Base-by-base conservation (phyloP, 306 rosid species). In the Rosa multiflora region DNA sequence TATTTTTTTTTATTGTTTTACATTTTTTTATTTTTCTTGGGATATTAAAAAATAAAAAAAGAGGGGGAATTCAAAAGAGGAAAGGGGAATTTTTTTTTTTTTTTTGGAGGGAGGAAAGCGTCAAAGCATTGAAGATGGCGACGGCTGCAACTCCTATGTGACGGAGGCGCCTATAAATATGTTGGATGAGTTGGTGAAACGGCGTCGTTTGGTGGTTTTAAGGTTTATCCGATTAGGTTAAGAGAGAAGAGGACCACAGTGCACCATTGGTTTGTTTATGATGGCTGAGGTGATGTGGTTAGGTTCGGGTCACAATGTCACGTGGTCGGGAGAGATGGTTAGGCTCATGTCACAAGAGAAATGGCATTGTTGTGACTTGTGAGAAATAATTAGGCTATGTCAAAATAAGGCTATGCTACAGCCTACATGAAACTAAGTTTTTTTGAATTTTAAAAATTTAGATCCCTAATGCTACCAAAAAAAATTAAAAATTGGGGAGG, bases 71-170 rank as follows among this genome's bases (percentile, higher is more conserved):
- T 18, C 4, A 37, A 29, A 40, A 51, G 53, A 42, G 0, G 7
- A 35, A 3, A 49, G 39, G 67, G 23, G 35, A 49, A 49, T 6
- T 6, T 5, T 46, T 64, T 39, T 3, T 42, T 10, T 43, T 70
- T 20, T 9, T n/a, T 49, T 26, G 46, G 63, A 37, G 35, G 40
- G 23, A 18, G 10, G 59, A 67, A 46, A 18, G 59, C 61, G 82
- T 78, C 82, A 26, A 78, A 74, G 20, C 51, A 56, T 78, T 37
- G 73, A 67, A 49, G 75, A 56, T 29, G 78, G 62, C 20, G 67
- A 17, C 66, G 86, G 77, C 83, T 69, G 55, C 69, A 48, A 74
- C 80, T 74, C 74, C 73, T 26, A 42, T 48, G 82, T 48, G 61
- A 69, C 74, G 77, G 75, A 78, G 66, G 23, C 1, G 70, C 32